Conservation (phyloP, 495 filamentous ascomycete species). For the Cercophora samala region DNA sequence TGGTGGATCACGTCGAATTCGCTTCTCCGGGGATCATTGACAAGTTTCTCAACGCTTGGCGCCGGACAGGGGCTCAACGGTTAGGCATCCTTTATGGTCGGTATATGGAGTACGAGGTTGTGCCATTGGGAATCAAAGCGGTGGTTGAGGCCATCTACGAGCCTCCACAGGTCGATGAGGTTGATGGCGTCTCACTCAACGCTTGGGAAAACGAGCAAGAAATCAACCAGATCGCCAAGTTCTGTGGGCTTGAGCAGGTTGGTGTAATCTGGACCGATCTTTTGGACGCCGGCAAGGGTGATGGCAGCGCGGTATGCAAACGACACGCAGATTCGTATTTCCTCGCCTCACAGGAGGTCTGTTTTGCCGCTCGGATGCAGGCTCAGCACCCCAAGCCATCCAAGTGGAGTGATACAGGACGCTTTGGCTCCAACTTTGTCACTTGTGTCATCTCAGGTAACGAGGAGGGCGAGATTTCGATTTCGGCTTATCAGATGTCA, state of each 20-base stretch:
- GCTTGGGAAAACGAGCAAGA: conserved; percentile 86
- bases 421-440: conserved; percentile 95
- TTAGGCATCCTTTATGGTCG: conserved; percentile 89
- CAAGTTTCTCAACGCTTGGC: conserved; percentile 86
- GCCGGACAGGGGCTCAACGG: conserved; percentile 71
- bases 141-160: conserved; percentile 98
- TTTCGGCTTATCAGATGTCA: conserved; percentile 91
- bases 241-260: conserved; percentile 85
- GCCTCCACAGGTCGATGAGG: conserved; percentile 83
- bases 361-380: conserved; percentile 83
- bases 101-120: conserved; percentile 87
- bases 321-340: conserved; percentile 94
- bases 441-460: conserved; percentile 93
- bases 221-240: conserved; percentile 71
- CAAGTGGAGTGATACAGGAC: conserved; percentile 95
- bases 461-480: conserved; percentile 78
- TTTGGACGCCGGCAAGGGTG: conserved; percentile 71
- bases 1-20: conserved; percentile 99
- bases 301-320: conserved; percentile 88
- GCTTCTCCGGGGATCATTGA: conserved; percentile 77
- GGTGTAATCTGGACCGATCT: conserved; percentile 97
- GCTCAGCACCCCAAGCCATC: conserved; percentile 82
- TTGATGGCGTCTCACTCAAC: conserved; percentile 85
- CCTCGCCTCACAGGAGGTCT: conserved; percentile 87
- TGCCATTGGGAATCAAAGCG: conserved; percentile 91